These are phyloP conservation scores for Priceomyces medius DNA, from an alignment of 805 yeast species.

Conservation along the genomic window DNA sequence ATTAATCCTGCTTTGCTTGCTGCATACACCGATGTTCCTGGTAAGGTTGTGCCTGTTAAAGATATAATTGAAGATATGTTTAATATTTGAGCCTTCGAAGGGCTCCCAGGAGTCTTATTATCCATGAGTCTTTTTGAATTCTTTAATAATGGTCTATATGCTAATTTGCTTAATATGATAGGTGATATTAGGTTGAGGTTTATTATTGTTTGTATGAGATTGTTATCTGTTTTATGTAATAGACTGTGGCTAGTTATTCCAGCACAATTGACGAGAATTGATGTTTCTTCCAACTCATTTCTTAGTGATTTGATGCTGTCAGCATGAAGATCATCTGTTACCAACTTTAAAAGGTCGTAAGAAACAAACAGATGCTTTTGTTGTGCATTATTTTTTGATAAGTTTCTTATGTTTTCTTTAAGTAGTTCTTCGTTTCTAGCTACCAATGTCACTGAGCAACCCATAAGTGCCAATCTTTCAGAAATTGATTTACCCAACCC, in stretches of 20 bases:
- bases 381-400: constrained; percentile 12
- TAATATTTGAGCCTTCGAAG: constrained; percentile 40
- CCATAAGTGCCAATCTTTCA: constrained; percentile 24
- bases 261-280: constrained; percentile 62
- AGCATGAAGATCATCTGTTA: constrained; percentile 15
- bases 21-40: constrained; percentile 66
- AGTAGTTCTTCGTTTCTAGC: constrained; percentile 40
- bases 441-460: constrained; percentile 31
- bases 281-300: constrained; percentile 30
- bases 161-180: constrained; percentile 53
- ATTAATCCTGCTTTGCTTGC: constrained; percentile 71
- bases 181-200: constrained; percentile 61
- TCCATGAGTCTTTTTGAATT: constrained; percentile 14
- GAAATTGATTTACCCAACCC: constrained; percentile 38
- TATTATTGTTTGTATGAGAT: constrained; percentile 46
- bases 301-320: constrained; percentile 15
- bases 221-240: constrained; percentile 40
- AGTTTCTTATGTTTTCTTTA: constrained; percentile 15
- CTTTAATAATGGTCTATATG: constrained; percentile 51
- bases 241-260: constrained; percentile 62
- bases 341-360: constrained; percentile 29
- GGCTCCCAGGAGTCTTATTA: background rate
- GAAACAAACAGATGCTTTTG: constrained; percentile 31
- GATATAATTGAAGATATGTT: constrained; percentile 70
- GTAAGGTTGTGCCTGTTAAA: constrained; percentile 26